These are phyloP conservation scores for Barnettozyma wickerhamii DNA, from an alignment of 805 yeast species.

Conservation along the genomic window DNA sequence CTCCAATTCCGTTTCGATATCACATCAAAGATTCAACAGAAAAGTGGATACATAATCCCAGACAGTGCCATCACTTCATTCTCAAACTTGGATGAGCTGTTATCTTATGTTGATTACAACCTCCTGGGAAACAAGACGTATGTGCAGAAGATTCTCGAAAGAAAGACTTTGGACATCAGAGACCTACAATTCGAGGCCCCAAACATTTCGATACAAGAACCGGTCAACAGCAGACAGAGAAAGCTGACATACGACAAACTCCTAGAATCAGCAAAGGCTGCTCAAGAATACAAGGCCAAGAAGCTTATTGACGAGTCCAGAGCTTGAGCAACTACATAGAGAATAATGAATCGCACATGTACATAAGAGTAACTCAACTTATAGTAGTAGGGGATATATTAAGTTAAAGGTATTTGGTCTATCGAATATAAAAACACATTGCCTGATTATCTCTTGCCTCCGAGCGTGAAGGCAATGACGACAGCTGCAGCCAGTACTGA, in stretches of 20 bases:
- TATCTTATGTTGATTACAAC: slow-evolving; percentile 4
- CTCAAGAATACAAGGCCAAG: slow-evolving; percentile 21
- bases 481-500: slow-evolving; percentile 56
- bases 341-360: slow-evolving; percentile 1
- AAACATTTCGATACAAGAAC: slow-evolving; percentile 21
- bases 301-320: slow-evolving; percentile 21
- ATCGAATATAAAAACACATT: too few relatives aligned
- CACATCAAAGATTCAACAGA: slow-evolving; percentile 30
- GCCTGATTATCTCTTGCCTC: slow-evolving; percentile 25
- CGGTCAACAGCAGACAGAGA: slow-evolving; percentile 22
- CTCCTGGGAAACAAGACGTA: slow-evolving; percentile 9
- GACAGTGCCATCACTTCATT: slow-evolving; percentile 31
- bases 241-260: slow-evolving; percentile 20
- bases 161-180: slow-evolving; percentile 13
- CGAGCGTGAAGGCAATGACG: slow-evolving; percentile 49
- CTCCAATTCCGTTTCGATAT: slow-evolving; percentile 33
- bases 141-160: slow-evolving; percentile 6
- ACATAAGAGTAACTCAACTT: too few relatives aligned
- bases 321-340: slow-evolving; percentile 4
- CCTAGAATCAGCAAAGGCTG: slow-evolving; percentile 21
- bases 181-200: slow-evolving; percentile 18
- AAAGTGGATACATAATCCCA: slow-evolving; percentile 35
- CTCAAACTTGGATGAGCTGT: slow-evolving; percentile 4
- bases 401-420: too few relatives aligned
- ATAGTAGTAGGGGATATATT: too few relatives aligned